Evolutionary conservation across 768 basidiomycete species (phyloP).

Genomic region (Paxillus involutus): DNA sequence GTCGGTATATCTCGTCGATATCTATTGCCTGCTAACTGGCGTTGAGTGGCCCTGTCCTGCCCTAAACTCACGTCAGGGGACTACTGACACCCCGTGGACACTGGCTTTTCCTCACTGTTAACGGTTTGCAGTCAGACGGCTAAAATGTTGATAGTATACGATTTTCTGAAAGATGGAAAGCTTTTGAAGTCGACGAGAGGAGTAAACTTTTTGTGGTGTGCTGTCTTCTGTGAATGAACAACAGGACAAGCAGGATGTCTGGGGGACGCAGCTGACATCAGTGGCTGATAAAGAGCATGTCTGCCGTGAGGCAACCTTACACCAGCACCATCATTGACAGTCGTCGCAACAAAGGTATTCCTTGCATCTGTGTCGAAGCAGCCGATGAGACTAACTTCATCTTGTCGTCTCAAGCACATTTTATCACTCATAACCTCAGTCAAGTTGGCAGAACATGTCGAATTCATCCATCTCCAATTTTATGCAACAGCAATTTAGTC

Average conservation of each 20-base stretch:
- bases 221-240: background rate
- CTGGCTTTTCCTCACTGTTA: slow-evolving; percentile 17
- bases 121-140: too few relatives aligned
- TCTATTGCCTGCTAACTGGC: background rate
- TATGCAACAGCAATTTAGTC: slow-evolving; percentile 82
- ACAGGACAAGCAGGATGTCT: slow-evolving; percentile 7
- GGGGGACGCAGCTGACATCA: slow-evolving; percentile 13
- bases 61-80: slow-evolving; percentile 24
- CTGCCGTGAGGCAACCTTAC: slow-evolving; percentile 3
- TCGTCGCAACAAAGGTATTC: slow-evolving; percentile 3
- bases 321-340: slow-evolving; percentile 13
- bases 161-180: too few relatives aligned
- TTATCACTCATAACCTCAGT: slow-evolving; percentile 25
- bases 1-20: slow-evolving; percentile 11
- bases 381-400: background rate
- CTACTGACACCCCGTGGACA: slow-evolving; percentile 15
- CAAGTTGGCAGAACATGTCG: slow-evolving; percentile 90
- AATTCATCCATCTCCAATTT: slow-evolving; percentile 69
- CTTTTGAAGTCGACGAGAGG: background rate
- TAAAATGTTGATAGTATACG: too few relatives aligned
- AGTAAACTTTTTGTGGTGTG: background rate
- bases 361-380: too few relatives aligned
- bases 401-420: background rate
- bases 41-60: slow-evolving; percentile 18
- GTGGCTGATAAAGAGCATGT: background rate